Evolutionary conservation across 768 basidiomycete species (phyloP), one percentile per base, ranked within the genome.

Genomic region (Xerocomellus chrysenteron): DNA sequence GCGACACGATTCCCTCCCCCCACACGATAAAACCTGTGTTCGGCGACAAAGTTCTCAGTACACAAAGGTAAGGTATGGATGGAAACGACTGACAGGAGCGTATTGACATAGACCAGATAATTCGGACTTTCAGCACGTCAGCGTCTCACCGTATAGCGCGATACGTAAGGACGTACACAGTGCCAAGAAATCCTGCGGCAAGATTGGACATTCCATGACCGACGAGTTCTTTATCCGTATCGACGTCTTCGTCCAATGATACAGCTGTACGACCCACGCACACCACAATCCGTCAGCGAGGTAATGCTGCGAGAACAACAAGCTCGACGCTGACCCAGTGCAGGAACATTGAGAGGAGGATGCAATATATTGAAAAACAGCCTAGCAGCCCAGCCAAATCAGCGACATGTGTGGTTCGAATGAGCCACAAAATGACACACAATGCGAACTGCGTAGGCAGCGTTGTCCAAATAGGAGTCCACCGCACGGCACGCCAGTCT

Each of bases 391-490:
- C 13, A 67, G 65, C 17, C 70, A 69, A 50, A 73, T 69, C 41
- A 75, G 57, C 30, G 9, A 46, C 10, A 7, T 5, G 42, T 5
- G 2, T 24, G 19, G 5, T 8, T 13, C 19, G 2, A 37, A 21
- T 3, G 5, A 12, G 16, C 21, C 21, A 36, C 69, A 57, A 44
- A 61, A 52, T 69, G 63, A 74, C 90, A 66, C 58, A 88, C 85
- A 99, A 70, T 5, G 96, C 96, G 56, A 98, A 84, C 67, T 98
- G 96, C 1, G 95, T 98, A 4, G 96, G 95, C 66, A 99, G 74
- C 0, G 93, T 95, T 1, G 81, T 74, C 85, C 88, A 87, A 33
- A 99, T 76, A 0, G 88, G 83, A 5, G 67, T 73, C 74, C 84
- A 92, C 19, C 75, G 76, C 14, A 90, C 83, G 19, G 79, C 76